These are phyloP conservation scores for Aspergillus hortae DNA, from an alignment of 2,329 filamentous ascomycete species.

Conservation along the genomic window DNA sequence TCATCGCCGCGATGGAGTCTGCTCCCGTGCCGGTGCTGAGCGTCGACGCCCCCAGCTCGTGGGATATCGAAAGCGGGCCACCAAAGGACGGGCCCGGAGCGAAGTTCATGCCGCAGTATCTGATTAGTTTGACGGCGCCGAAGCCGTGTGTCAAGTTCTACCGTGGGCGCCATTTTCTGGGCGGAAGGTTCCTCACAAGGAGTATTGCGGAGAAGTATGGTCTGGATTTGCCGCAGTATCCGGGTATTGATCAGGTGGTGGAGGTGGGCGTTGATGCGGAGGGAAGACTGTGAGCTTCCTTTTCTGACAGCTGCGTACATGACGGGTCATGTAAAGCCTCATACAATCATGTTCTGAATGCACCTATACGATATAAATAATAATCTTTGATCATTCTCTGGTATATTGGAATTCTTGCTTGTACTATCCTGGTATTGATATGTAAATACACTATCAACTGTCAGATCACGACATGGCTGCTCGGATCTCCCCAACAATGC, in stretches of 20 bases:
- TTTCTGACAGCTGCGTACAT: neutral
- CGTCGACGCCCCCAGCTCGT: slow-evolving; percentile 90
- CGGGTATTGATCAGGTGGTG: slow-evolving; percentile 83
- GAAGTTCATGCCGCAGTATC: slow-evolving; percentile 71
- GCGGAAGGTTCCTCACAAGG: slow-evolving; percentile 80
- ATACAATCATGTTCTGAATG: too few relatives aligned
- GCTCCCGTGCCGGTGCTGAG: slow-evolving; percentile 75
- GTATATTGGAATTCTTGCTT: too few relatives aligned
- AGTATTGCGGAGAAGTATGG: slow-evolving; percentile 80
- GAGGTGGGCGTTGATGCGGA: slow-evolving; percentile 57
- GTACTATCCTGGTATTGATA: too few relatives aligned
- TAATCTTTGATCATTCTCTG: too few relatives aligned
- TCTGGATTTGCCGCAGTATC: slow-evolving; percentile 76
- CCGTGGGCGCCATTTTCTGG: slow-evolving; percentile 83
- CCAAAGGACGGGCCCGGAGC: slow-evolving; percentile 72
- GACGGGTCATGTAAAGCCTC: too few relatives aligned
- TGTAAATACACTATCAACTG: too few relatives aligned
- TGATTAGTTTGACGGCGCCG: slow-evolving; percentile 88
- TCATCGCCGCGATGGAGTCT: slow-evolving; percentile 73
- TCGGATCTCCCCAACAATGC: slow-evolving; percentile 58
- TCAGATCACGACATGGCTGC: slow-evolving; percentile 31
- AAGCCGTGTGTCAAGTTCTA: slow-evolving; percentile 87
- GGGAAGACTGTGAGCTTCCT: slow-evolving; percentile 28
- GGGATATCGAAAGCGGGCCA: slow-evolving; percentile 86
- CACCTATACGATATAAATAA: too few relatives aligned